phyloP scores from a whole-genome alignment of 2,329 filamentous ascomycete species.

The Chlorencoelia australis region DNA sequence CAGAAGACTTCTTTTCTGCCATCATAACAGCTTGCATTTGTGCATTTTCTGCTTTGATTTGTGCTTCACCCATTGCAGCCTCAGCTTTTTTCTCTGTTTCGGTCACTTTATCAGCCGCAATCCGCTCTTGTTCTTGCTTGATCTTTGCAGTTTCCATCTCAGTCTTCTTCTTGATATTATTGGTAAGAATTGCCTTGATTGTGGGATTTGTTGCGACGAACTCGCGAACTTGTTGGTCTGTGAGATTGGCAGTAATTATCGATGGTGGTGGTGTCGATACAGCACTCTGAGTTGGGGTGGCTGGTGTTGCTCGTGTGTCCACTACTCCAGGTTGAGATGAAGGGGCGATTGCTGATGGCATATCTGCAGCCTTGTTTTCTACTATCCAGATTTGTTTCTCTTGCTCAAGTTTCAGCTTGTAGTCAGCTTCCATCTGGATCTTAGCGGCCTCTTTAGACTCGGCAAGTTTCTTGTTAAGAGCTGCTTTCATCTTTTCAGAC shows the following conservation, averaged over 20 bases:
- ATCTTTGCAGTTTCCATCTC: slow-evolving; percentile 52
- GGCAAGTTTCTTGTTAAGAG: slow-evolving; percentile 56
- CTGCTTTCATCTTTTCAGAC: slow-evolving; percentile 59
- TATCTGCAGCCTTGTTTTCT: slow-evolving; percentile 32
- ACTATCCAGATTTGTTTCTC: slow-evolving; percentile 53
- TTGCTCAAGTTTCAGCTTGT: slow-evolving; percentile 45
- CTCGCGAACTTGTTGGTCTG: slow-evolving; percentile 45
- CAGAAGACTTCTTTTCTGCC: slow-evolving; percentile 62
- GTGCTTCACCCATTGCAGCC: slow-evolving; percentile 34
- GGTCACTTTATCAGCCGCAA: slow-evolving; percentile 38
- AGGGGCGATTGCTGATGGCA: slow-evolving; percentile 20
- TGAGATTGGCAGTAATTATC: slow-evolving; percentile 5
- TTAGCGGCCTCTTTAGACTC: slow-evolving; percentile 43
- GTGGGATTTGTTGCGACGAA: slow-evolving; percentile 44
- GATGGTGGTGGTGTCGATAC: slow-evolving; percentile 3
- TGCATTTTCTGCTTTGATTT: slow-evolving; percentile 32
- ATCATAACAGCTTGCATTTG: slow-evolving; percentile 52
- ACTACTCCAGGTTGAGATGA: slow-evolving; percentile 28
- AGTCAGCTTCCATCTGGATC: slow-evolving; percentile 39
- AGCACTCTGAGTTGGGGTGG: slow-evolving; percentile 16
- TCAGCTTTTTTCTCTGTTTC: slow-evolving; percentile 38
- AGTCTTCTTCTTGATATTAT: slow-evolving; percentile 55
- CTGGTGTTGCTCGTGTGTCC: slow-evolving; percentile 25
- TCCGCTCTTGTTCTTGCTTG: slow-evolving; percentile 37
- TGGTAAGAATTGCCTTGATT: slow-evolving; percentile 35